phyloP scores from a whole-genome alignment of 1,284 basidiomycete genomes.

The Stereum hirsutum region DNA sequence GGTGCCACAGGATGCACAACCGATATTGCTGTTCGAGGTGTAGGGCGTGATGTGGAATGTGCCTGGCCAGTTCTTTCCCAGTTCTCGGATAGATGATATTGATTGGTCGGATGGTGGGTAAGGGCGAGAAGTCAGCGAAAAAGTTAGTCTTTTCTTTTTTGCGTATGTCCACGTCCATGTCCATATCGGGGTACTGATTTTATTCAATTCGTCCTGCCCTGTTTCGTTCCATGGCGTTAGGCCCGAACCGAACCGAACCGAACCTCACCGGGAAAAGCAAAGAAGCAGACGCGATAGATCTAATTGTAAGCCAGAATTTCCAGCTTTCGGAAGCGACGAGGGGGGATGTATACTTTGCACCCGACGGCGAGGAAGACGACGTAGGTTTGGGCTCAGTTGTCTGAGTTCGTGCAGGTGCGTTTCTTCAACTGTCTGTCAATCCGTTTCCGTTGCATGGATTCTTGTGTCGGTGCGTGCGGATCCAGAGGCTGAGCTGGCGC shows the following conservation, averaged over 20 bases:
- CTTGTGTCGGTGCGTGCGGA: too few species aligned
- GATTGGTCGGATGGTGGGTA: slow-evolving; percentile 82
- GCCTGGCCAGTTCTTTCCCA: slow-evolving; percentile 74
- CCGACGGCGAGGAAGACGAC: slow-evolving; percentile 78
- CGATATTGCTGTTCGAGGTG: slow-evolving; percentile 87
- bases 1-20: slow-evolving; percentile 91
- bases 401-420: slow-evolving; percentile 83
- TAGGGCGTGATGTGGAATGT: slow-evolving; percentile 85
- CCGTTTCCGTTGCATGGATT: too few species aligned
- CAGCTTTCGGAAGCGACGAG: slow-evolving; percentile 63
- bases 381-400: slow-evolving; percentile 82
- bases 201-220: not conserved
- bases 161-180: not conserved
- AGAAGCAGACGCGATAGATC: too few species aligned
- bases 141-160: too few species aligned
- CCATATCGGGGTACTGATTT: too few species aligned
- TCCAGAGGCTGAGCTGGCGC: too few species aligned
- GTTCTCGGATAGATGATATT: slow-evolving; percentile 69
- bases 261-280: slow-evolving; percentile 44
- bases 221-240: slow-evolving; percentile 36
- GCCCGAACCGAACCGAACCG: too few species aligned
- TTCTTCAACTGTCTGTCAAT: too few species aligned
- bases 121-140: too few species aligned
- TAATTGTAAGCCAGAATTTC: slow-evolving; percentile 57
- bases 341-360: slow-evolving; percentile 84